Evolutionary conservation across 2,329 filamentous ascomycete genomes (phyloP).

Genomic region (Aureobasidium zeae): DNA sequence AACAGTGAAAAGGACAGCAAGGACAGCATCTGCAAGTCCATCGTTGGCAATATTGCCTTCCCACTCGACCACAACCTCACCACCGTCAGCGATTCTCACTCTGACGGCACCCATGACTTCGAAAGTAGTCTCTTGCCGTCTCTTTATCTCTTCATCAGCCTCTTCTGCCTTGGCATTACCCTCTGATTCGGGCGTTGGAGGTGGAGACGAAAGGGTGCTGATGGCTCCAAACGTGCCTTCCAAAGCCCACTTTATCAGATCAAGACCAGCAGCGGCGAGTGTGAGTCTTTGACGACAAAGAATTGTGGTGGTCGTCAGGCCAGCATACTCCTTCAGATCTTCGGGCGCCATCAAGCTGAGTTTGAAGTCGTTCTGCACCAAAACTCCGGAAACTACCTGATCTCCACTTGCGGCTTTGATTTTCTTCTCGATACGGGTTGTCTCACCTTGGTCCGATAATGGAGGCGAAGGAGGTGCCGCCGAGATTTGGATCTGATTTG

Average conservation of each 20-base stretch:
- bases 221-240: conserved; percentile 90
- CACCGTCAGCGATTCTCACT: conserved; percentile 49
- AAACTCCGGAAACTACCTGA: conserved; percentile 71
- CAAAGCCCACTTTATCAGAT: conserved; percentile 86
- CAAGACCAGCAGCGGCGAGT: conserved; percentile 77
- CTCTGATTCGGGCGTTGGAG: conserved; percentile 27
- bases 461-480: conserved; percentile 27
- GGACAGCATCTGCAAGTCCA: conserved; percentile 92
- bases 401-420: conserved; percentile 40
- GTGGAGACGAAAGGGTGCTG: conserved; percentile 30
- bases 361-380: conserved; percentile 97
- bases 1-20: conserved; percentile 83
- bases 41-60: conserved; percentile 97
- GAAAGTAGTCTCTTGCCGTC: conserved; percentile 42
- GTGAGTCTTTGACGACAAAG: conserved; percentile 85
- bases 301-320: conserved; percentile 91
- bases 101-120: conserved; percentile 82
- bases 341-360: conserved; percentile 94
- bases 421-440: conserved; percentile 21
- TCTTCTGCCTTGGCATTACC: conserved; percentile 30
- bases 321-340: conserved; percentile 89
- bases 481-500: conserved; percentile 62
- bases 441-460: conserved; percentile 37
- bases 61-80: conserved; percentile 88
- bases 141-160: conserved; percentile 25